Base-by-base conservation (phyloP, 139 green algal species). In the Picochlorum sp. region DNA sequence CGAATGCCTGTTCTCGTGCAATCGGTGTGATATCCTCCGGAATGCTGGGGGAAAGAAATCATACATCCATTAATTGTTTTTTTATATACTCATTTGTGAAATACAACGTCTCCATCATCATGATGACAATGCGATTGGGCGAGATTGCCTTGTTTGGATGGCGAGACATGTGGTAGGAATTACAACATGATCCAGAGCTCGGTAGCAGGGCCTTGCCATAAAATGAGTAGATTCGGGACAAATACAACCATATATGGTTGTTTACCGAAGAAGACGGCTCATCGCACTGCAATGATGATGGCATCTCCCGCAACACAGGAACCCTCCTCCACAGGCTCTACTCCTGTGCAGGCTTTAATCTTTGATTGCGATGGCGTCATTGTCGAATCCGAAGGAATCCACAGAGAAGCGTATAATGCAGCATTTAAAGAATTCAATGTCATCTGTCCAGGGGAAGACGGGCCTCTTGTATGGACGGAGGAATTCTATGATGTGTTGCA, bases 321-420 rank as follows among this genome's bases (percentile, higher is more conserved):
- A 30, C 28, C 4, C 28, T 30, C 28, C 0, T 28, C 24, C 24
- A 28, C 24, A 28, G 28, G 28, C 11, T 26, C 61, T n/a, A 3
- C 34, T 14, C n/a, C 34, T 21, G 57, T 85, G 16, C 67, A 83
- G 18, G 87, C 87, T 2, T 63, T 94, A 0, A 77, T 94, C 10
- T 91, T 88, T 45, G 86, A 94, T 69, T 94, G 86, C 65, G 86
- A 94, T 61, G 87, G 79, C 45, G 91, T 96, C 13, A 95, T 97
- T 45, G 56, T 97, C 13, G 83, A 94, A 49, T 90, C 83, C 2
- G 92, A 97, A 78, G 87, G 95, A 45, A 77, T 97, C 30, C 90
- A 97, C 73, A 67, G 89, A 16, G 59, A 65, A 6, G 91, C 91
- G 4, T 97, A 97, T 76, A 96, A 97, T 68, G 89, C 77, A 6